Percentiles rank a stretch among this genome's conserved stretches.
Conservation (phyloP, 331 rosid genomes). For the Arachis monticola region DNA sequence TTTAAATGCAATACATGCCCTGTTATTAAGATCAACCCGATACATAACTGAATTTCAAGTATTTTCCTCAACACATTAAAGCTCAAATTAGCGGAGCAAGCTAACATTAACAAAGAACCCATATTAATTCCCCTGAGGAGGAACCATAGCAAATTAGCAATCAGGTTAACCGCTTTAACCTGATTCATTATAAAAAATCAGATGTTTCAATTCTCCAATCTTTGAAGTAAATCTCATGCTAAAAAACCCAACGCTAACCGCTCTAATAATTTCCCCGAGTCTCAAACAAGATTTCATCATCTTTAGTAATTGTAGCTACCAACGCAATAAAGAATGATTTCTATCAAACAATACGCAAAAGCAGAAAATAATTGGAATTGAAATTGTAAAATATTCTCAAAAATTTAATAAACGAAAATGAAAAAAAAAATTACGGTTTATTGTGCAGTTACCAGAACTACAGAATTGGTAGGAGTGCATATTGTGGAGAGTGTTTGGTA, state of each 20-base stretch:
- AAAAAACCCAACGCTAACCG: no score
- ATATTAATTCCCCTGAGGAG: slow-evolving; percentile 12
- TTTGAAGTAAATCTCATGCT: slow-evolving; percentile 18
- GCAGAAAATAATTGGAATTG: neutral
- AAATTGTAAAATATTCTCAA: neutral
- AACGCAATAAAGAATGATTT: slow-evolving; percentile 17
- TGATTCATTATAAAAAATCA: slow-evolving; percentile 11
- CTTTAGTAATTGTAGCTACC: slow-evolving; percentile 2
- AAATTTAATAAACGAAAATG: neutral
- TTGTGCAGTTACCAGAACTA: slow-evolving; percentile 39
- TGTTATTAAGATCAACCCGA: slow-evolving; percentile 16
- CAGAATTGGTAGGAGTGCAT: slow-evolving; percentile 10
- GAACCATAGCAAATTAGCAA: slow-evolving; percentile 2
- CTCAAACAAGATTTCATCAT: slow-evolving; percentile 18
- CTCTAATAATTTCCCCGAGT: slow-evolving; percentile 4
- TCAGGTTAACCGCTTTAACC: slow-evolving; percentile 11
- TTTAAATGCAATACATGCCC: neutral
- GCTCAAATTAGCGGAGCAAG: slow-evolving; percentile 2
- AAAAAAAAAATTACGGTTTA: neutral
- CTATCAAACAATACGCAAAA: slow-evolving; percentile 10
- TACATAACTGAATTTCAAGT: slow-evolving; percentile 15
- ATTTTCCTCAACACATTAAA: slow-evolving; percentile 5
- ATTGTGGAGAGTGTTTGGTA: neutral
- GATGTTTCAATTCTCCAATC: slow-evolving; percentile 19
- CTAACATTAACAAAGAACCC: slow-evolving; percentile 8